Evolutionary conservation across 768 basidiomycete genomes (phyloP).

Genomic region (Botryobasidium botryosum): DNA sequence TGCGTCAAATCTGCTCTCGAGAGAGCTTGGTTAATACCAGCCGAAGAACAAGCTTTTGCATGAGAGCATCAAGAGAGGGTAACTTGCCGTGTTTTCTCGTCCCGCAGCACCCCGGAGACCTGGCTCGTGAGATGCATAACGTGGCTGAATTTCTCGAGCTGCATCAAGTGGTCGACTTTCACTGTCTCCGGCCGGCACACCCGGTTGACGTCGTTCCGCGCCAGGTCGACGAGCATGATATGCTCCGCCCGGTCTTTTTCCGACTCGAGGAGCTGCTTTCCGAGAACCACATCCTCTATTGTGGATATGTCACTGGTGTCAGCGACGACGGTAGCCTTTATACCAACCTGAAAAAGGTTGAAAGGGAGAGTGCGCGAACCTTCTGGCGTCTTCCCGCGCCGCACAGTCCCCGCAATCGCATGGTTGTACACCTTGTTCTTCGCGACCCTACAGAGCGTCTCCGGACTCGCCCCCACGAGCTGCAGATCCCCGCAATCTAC

Average conservation of each 20-base stretch:
- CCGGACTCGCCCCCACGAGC: constrained; percentile 95
- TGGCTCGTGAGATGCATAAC: constrained; percentile 96
- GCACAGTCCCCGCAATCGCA: constrained; percentile 91
- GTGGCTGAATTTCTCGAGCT: constrained; percentile 88
- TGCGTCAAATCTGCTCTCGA: constrained; percentile 64
- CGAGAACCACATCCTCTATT: constrained; percentile 77
- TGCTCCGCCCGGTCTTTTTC: constrained; percentile 97
- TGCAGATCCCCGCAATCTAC: constrained; percentile 86
- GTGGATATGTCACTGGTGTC: background rate
- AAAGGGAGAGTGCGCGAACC: constrained; percentile 29
- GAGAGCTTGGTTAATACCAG: background rate
- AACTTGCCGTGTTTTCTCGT: constrained; percentile 62
- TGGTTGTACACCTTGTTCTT: constrained; percentile 88
- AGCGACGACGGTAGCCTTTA: background rate
- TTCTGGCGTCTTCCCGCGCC: constrained; percentile 68
- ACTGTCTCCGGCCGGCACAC: constrained; percentile 91
- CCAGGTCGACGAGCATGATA: constrained; percentile 97
- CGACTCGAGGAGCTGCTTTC: constrained; percentile 55
- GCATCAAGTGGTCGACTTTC: constrained; percentile 90
- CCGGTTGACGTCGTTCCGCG: constrained; percentile 95
- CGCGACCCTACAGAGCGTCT: constrained; percentile 92
- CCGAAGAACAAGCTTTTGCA: background rate
- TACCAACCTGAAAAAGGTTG: too few relatives aligned
- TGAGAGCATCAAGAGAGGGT: background rate
- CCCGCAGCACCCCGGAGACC: constrained; percentile 71